Percentiles rank a stretch among this genome's conserved stretches.
Conservation (phyloP, 345 rosid species). For the Lepidium aucheri region DNA sequence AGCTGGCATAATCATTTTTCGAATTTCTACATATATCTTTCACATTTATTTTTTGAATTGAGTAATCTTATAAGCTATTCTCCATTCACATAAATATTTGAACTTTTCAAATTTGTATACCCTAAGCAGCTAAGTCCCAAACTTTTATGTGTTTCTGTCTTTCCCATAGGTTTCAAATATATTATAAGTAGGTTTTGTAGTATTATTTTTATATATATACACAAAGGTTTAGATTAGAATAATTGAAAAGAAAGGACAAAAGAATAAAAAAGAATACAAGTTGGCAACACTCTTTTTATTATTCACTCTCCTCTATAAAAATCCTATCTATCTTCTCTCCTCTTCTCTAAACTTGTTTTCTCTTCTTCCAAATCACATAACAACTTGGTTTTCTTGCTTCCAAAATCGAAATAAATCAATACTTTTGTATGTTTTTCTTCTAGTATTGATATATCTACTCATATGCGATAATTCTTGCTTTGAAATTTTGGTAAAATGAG, state of each 20-base stretch:
- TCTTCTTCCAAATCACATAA: not conserved
- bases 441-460: not conserved
- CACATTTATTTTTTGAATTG: no score
- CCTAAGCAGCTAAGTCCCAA: slow-evolving; percentile 3
- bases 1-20: no score
- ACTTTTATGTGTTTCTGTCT: not conserved
- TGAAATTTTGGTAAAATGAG: slow-evolving; percentile 23
- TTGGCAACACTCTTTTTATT: slow-evolving; percentile 26
- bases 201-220: not conserved
- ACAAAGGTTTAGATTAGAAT: not conserved
- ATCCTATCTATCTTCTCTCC: slow-evolving; percentile 10
- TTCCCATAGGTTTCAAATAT: not conserved
- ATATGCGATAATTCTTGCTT: not conserved
- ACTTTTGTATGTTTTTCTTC: not conserved
- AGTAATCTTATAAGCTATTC: not conserved
- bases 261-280: slow-evolving; percentile 25
- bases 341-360: not conserved
- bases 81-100: not conserved
- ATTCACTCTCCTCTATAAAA: slow-evolving; percentile 23
- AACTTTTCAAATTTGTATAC: not conserved
- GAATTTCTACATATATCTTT: no score
- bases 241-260: slow-evolving; percentile 15
- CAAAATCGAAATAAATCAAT: not conserved
- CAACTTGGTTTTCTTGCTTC: not conserved
- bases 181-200: not conserved